Percentiles rank a stretch among this genome's conserved stretches.
These are phyloP conservation scores for thale cress (Arabidopsis thaliana) DNA, from an alignment of 345 rosid species.

Conservation along the genomic window TAIR10.1 NC_003076.8:24848001-24848500, in stretches of 20 bases:
- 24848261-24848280: not conserved
- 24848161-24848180: not conserved
- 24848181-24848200: not conserved
- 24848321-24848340: not conserved
- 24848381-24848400: not conserved
- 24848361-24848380: not conserved
- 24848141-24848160: conserved; percentile 13
- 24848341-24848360: not conserved
- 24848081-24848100: not conserved
- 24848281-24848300: conserved; percentile 8
- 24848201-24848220: not conserved
- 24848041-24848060: conserved; percentile 31
- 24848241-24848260: not conserved
- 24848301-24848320: not conserved
- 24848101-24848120: conserved; percentile 1
- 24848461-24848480: conserved; percentile 9
- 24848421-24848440: not conserved
- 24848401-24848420: not conserved
- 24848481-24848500: not conserved
- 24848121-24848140: not conserved
- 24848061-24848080: conserved; percentile 17
- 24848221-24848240: not conserved
- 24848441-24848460: conserved; percentile 1
- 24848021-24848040: conserved; percentile 27
- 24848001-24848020: conserved; percentile 32